These are phyloP conservation scores for Nakazawaea populi DNA, from an alignment of 805 yeast species.

Conservation along the genomic window DNA sequence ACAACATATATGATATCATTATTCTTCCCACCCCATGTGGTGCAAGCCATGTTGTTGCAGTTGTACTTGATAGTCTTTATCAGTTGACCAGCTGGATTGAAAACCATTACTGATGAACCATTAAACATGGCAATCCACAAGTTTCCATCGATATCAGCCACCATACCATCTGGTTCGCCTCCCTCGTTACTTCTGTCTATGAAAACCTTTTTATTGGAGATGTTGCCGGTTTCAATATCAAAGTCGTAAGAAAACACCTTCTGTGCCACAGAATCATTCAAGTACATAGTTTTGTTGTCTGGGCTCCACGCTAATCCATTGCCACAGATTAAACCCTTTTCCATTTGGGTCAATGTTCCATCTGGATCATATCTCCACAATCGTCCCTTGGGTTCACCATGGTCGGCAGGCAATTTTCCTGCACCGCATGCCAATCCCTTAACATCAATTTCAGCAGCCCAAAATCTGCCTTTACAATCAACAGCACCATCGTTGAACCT, in stretches of 20 bases:
- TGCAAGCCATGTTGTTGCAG: constrained; percentile 21
- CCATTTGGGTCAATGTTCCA: constrained; percentile 21
- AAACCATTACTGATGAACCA: constrained; percentile 17
- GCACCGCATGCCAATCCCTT: constrained; percentile 20
- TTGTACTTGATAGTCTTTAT: constrained; percentile 17
- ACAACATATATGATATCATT: constrained; percentile 21
- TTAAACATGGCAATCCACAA: constrained; percentile 17
- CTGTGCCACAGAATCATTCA: constrained; percentile 14
- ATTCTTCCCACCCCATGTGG: constrained; percentile 29
- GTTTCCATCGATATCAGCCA: constrained; percentile 14
- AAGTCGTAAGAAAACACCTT: constrained; percentile 13
- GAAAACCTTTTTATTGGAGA: constrained; percentile 12
- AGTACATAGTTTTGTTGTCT: constrained; percentile 13
- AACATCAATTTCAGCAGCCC: constrained; percentile 37
- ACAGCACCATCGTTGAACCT: constrained; percentile 17
- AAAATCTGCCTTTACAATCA: constrained; percentile 37
- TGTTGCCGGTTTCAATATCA: constrained; percentile 12
- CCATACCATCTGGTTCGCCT: constrained; percentile 17
- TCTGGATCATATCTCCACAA: constrained; percentile 30
- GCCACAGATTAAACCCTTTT: constrained; percentile 25
- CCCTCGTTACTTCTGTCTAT: constrained; percentile 9
- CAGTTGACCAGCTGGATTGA: constrained; percentile 21
- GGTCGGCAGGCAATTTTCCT: constrained; percentile 16
- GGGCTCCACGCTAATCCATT: constrained; percentile 17
- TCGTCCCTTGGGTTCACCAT: constrained; percentile 22